A percentile compares a stretch with the other conserved stretches of the same genome.
Conservation (phyloP, 2,329 filamentous ascomycete genomes). For the Cercospora canescens region DNA sequence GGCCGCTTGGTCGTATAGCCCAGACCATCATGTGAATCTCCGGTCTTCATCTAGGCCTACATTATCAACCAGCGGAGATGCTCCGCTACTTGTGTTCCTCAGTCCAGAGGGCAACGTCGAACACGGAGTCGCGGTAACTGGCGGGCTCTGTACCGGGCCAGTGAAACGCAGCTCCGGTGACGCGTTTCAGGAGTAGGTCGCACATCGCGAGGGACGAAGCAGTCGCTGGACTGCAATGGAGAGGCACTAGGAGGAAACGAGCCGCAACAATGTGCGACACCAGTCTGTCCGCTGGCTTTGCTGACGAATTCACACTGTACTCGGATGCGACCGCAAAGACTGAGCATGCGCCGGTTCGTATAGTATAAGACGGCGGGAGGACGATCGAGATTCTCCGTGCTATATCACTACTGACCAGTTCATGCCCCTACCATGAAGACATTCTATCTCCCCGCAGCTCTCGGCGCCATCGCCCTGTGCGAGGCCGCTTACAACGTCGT, state of each 20-base stretch:
- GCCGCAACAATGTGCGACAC: not conserved
- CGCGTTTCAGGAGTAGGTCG: too few species aligned
- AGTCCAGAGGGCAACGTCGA: not conserved
- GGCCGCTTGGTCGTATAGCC: not conserved
- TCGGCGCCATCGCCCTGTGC: not conserved
- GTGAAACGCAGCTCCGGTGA: not conserved
- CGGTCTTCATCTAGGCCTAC: not conserved
- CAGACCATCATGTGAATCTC: not conserved
- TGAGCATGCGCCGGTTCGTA: not conserved
- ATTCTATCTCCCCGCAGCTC: not conserved
- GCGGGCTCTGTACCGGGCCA: not conserved
- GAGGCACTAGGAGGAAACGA: not conserved
- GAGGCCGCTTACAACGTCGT: constrained; percentile 8
- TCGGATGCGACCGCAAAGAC: not conserved
- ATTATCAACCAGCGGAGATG: not conserved
- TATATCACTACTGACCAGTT: not conserved
- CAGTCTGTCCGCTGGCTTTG: not conserved
- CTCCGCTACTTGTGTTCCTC: not conserved
- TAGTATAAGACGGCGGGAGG: not conserved
- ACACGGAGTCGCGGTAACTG: not conserved
- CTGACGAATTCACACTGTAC: not conserved
- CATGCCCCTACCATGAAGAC: not conserved
- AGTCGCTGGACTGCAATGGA: not conserved
- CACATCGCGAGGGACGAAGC: not conserved
- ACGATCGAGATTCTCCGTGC: not conserved